Base-by-base conservation (phyloP, 257 asterid genomes). In the Coffea eugenioides region DNA sequence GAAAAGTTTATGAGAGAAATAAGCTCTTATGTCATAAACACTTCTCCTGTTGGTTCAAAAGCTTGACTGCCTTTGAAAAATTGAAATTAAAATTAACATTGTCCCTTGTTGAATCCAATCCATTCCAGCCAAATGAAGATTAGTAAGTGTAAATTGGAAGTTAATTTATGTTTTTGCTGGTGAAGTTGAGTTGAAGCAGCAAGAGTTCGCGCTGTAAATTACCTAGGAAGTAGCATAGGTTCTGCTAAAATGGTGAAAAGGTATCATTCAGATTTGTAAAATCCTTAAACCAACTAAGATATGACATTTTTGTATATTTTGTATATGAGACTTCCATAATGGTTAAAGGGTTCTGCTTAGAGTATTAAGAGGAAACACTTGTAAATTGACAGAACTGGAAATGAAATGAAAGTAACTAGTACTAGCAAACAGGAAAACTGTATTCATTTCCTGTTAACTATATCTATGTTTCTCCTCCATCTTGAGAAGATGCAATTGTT, bases 401-500 rank as follows among this genome's bases (percentile, higher is more conserved):
- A 64, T 8, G 39, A 64, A 62, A 25, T n/a, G 15, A 10, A 23
- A 0, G 27, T 13, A 65, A 8, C 8, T 2, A 2, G 23, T 27
- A 65, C 20, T 65, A 65, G 12, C 4, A 65, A 1, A 27, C 5
- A 3, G 43, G 70, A 65, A 3, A 21, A 8, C 21, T 27, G 0
- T 15, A 43, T 18, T 7, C 2, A 43, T 18, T 71, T 5, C 39
- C 8, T 71, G 41, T 8, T 52, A 71, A 71, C 59, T 4, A 48
- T 21, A 12, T 39, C 41, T 65, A 79, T 76, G 74, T 62, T 77
- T 76, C 27, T 77, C 77, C 75, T 68, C 76, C 67, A 81, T 80
- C 82, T 79, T 79, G 74, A 75, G 70, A 71, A 79, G 87, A 76
- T 83, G 79, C 80, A 81, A 84, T 49, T 45, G 73, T 81, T 75